phyloP scores from a whole-genome alignment of 768 basidiomycete genomes.

The Boletus subparvulus region DNA sequence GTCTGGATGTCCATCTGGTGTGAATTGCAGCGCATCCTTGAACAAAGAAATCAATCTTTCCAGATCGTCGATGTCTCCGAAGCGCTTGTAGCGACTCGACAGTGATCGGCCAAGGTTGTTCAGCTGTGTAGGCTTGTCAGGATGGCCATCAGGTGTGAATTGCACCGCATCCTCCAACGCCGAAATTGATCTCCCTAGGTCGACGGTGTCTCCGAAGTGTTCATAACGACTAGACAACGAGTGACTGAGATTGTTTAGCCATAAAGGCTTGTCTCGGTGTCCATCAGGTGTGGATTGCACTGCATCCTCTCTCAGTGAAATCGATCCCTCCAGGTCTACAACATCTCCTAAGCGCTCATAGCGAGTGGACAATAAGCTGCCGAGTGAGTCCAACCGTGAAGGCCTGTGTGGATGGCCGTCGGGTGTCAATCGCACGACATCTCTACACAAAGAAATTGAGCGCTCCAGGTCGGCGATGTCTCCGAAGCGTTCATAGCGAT shows the following conservation, averaged over 20 bases:
- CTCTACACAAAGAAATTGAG: neutral
- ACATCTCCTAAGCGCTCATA: too few relatives aligned
- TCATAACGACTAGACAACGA: too few relatives aligned
- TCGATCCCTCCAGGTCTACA: too few relatives aligned
- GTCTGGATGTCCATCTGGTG: neutral
- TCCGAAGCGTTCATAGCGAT: neutral
- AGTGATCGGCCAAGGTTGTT: neutral
- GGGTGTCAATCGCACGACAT: neutral
- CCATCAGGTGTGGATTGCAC: too few relatives aligned
- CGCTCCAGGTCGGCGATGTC: neutral
- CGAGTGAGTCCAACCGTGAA: neutral
- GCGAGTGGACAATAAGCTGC: too few relatives aligned
- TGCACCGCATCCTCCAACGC: too few relatives aligned
- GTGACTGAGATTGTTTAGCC: too few relatives aligned
- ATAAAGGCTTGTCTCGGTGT: too few relatives aligned
- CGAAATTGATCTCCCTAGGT: too few relatives aligned
- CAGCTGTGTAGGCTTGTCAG: neutral
- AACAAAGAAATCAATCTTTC: neutral
- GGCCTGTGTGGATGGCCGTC: neutral
- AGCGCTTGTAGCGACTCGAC: neutral
- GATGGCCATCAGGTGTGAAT: neutral
- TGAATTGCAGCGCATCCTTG: neutral
- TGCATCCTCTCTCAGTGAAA: too few relatives aligned
- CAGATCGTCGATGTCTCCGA: neutral
- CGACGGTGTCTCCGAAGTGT: too few relatives aligned